Evolutionary conservation across 2,329 filamentous ascomycete species (phyloP).

Genomic region (Fusarium abutilonis): DNA sequence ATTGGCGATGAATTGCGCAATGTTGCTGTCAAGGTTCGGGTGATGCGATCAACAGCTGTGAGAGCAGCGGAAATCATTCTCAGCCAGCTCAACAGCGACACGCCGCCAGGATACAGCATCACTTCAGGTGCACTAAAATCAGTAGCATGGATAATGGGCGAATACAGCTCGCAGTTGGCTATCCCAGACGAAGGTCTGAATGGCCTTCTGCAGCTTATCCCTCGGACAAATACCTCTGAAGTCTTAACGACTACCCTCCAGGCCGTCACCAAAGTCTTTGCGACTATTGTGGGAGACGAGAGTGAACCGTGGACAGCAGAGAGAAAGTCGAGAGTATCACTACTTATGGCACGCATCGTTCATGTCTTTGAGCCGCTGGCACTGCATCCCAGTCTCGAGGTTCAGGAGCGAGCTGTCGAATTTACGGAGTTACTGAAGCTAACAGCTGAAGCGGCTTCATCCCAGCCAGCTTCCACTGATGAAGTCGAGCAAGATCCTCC

Average conservation of each 20-base stretch:
- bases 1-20: constrained; percentile 91
- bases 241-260: constrained; percentile 84
- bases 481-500: constrained; percentile 73
- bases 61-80: constrained; percentile 83
- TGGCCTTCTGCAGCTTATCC: constrained; percentile 74
- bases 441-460: constrained; percentile 80
- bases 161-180: constrained; percentile 79
- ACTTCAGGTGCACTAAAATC: constrained; percentile 76
- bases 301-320: constrained; percentile 74
- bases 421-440: constrained; percentile 90
- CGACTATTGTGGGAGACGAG: constrained; percentile 73
- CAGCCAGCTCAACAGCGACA: constrained; percentile 63
- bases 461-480: constrained; percentile 68
- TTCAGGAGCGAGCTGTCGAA: constrained; percentile 93
- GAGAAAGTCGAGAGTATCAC: constrained; percentile 76
- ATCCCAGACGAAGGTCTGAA: constrained; percentile 77
- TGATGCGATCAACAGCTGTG: constrained; percentile 81
- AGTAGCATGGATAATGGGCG: constrained; percentile 86
- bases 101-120: constrained; percentile 64
- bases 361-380: constrained; percentile 82
- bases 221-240: constrained; percentile 67
- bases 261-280: constrained; percentile 85
- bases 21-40: constrained; percentile 89
- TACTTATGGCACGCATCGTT: constrained; percentile 83
- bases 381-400: constrained; percentile 86